Evolutionary conservation across 202 grass and related monocot genomes (phyloP), one percentile per base, ranked within the genome.

Genomic region (Saccharum hybrid): DNA sequence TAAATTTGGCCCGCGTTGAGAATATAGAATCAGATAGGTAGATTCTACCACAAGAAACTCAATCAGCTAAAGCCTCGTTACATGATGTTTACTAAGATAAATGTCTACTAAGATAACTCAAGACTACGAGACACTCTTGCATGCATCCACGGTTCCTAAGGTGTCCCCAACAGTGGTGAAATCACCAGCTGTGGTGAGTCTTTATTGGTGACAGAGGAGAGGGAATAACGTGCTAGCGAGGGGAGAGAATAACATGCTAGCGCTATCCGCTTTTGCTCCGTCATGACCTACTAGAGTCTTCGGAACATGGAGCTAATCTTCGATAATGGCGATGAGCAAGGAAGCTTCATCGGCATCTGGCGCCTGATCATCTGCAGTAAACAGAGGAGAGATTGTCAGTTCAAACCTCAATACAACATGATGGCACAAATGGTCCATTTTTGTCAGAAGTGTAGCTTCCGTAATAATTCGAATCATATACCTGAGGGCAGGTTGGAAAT

Each of bases 271-370:
- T 59, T 46, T 1, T 49, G 23, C 40, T 19, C n/a, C 41, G 42
- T 12, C 36, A 43, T 12, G 42, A 43, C 4, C 42, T 48, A 36
- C 42, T 48, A 36, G 34, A 36, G 13, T 19, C 54, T 57, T 22
- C n/a, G 54, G 3, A 22, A 59, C 46, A 56, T 28, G 30, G 37
- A 68, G 8, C 84, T 92, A 89, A 40, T 87, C 90, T 31, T 95
- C 83, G 54, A 89, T 90, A 30, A 95, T 89, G 80, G 83, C 52
- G 23, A 95, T 92, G 51, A 95, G 80, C 63, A 95, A 69, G 38
- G 88, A 92, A 23, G 90, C 93, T 72, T 92, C 93, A 0, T 89
- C 86, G 30, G 88, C 77, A 49, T 84, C 68, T 12, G 83, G 85
- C 8, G 60, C 76, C 33, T 83, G 69, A 79, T 92, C 86, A 26